Evolutionary conservation across 2,329 filamentous ascomycete species (phyloP), one percentile per base, ranked within the genome.

Genomic region (Hymenoscyphus albidus): DNA sequence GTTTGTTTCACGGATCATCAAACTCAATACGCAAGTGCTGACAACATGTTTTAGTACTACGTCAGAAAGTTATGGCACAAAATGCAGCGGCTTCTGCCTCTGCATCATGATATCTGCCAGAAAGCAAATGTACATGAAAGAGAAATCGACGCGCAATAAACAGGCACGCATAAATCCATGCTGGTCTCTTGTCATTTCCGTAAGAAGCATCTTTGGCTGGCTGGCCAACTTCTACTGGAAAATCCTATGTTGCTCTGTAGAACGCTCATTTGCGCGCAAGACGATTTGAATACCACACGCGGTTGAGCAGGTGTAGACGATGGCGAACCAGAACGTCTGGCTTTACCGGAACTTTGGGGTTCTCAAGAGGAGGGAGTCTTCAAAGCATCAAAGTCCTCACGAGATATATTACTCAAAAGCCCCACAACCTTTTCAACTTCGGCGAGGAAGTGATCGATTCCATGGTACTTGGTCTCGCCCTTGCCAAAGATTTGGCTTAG

Each of bases 1-100:
- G 91, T 89, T 80, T 77, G 79, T 66, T 64, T 63, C 55, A 66
- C 38, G 55, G 13, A 14, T 31, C 48, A 9, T 3, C n/a, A 39
- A 10, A 32, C 35, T 22, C 9, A 61, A 35, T 54, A 40, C 39
- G 27, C 31, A 48, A 54, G 54, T 67, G 55, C 64, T 71, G 32
- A 35, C 32, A 62, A 70, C 51, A 42, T 16, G 44, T 54, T 71
- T 74, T 69, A 83, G 81, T 82, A 44, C 73, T 84, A 71, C 77
- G 82, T 67, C 80, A 82, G 72, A 84, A 83, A 71, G 78, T 84
- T 67, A 62, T 62, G 59, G 59, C 59, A 39, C 59, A 62, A 67
- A 78, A 80, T 67, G 73, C 75, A 64, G 70, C 72, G 55, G 71
- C 77, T 22, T 51, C 44, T 58, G 71, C 77, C 51, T 67, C 76